Evolutionary conservation across 2,329 filamentous ascomycete genomes (phyloP).

Genomic region (Pseudogymnoascus sp.): DNA sequence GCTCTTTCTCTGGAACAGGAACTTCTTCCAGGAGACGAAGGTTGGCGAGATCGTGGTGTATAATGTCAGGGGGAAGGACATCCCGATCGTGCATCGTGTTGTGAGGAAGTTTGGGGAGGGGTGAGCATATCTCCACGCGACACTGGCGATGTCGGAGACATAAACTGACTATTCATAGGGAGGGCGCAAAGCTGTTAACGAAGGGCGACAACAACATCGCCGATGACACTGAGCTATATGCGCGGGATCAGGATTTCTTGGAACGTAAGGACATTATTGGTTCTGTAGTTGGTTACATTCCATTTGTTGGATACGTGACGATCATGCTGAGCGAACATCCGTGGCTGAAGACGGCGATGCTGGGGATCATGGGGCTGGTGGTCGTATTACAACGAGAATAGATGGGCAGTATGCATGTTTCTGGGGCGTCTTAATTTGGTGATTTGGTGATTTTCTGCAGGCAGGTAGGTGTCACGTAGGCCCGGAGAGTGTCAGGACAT

Average conservation of each 20-base stretch:
- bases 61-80: conserved; percentile 76
- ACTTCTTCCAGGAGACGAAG: conserved; percentile 45
- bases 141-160: background rate
- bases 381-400: conserved; percentile 88
- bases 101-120: conserved; percentile 63
- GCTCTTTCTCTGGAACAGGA: conserved; percentile 51
- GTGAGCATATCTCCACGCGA: conserved; percentile 29
- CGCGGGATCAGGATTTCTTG: conserved; percentile 76
- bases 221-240: conserved; percentile 89
- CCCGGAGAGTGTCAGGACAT: background rate
- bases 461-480: background rate
- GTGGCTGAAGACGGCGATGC: conserved; percentile 91
- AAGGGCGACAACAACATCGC: conserved; percentile 96
- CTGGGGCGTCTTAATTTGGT: background rate
- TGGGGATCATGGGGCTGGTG: conserved; percentile 89
- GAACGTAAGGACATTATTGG: conserved; percentile 86
- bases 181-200: conserved; percentile 67
- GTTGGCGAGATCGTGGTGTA: conserved; percentile 69
- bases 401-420: conserved; percentile 7
- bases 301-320: conserved; percentile 93
- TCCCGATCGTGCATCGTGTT: conserved; percentile 92
- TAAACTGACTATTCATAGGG: conserved; percentile 27
- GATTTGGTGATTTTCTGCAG: background rate
- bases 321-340: conserved; percentile 93
- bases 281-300: conserved; percentile 83